A percentile compares a stretch with the other conserved stretches of the same genome.
Conservation (phyloP, 1,284 basidiomycete species). For the Boletus smithii region DNA sequence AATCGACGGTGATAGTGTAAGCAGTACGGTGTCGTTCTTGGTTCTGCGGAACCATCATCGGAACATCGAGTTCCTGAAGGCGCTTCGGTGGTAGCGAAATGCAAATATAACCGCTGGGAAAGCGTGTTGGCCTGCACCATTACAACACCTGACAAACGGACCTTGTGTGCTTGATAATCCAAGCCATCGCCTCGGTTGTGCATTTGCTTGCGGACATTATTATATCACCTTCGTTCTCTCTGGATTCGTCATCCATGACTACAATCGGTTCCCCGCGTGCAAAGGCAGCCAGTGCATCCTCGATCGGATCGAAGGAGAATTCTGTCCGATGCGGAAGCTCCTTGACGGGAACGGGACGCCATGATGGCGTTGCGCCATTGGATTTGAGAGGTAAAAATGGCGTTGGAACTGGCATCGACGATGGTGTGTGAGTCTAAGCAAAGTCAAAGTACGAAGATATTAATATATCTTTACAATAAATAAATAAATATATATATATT, state of each 20-base stretch:
- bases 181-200: constrained; percentile 97
- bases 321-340: constrained; percentile 25
- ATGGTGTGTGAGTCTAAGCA: too few relatives aligned
- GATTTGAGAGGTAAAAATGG: constrained; percentile 3
- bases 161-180: constrained; percentile 97
- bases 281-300: constrained; percentile 80
- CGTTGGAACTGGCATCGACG: neutral
- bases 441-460: too few relatives aligned
- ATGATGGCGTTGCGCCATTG: constrained; percentile 16
- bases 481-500: too few relatives aligned
- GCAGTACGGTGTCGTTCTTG: constrained; percentile 92
- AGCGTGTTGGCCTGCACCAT: constrained; percentile 9
- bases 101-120: constrained; percentile 88
- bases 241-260: constrained; percentile 91
- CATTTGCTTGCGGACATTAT: constrained; percentile 80
- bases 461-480: too few relatives aligned
- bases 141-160: constrained; percentile 36
- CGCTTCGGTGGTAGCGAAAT: constrained; percentile 78
- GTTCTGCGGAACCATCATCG: constrained; percentile 92
- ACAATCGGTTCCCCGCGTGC: constrained; percentile 85
- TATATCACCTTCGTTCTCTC: constrained; percentile 95
- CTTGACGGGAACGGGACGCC: constrained; percentile 19
- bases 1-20: constrained; percentile 97
- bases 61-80: constrained; percentile 79
- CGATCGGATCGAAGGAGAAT: constrained; percentile 67